Conservation (phyloP, 768 basidiomycete species). For the Crucibulum laeve region DNA sequence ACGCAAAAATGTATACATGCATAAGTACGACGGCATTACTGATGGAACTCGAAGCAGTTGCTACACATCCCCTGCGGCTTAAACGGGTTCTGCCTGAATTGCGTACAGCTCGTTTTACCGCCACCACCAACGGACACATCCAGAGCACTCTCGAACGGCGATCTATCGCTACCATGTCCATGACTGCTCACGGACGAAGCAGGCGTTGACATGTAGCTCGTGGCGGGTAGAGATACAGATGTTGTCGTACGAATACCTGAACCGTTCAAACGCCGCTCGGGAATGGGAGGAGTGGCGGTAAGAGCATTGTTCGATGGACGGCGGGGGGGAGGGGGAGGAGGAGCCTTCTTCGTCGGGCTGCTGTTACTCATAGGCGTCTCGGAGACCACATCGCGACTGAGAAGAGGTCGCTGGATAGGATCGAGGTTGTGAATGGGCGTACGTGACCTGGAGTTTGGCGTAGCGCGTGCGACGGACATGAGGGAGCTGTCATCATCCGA, state of each 20-base stretch:
- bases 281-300: conserved; percentile 40
- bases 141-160: conserved; percentile 63
- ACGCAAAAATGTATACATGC: conserved; percentile 7
- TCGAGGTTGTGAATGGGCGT: conserved; percentile 7
- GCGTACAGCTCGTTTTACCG: conserved; percentile 27
- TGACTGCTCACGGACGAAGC: conserved; percentile 30
- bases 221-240: conserved; percentile 4
- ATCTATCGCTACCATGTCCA: conserved; percentile 41
- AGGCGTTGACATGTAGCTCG: conserved; percentile 16
- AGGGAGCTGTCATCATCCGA: conserved; percentile 4
- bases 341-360: conserved; percentile 37
- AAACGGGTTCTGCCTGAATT: conserved; percentile 66
- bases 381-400: neutral
- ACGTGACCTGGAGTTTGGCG: conserved; percentile 2
- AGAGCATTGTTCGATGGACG: conserved; percentile 28
- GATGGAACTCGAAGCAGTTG: conserved; percentile 59
- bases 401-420: conserved; percentile 16
- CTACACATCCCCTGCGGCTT: conserved; percentile 62
- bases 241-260: neutral
- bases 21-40: conserved; percentile 9
- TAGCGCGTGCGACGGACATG: conserved; percentile 4
- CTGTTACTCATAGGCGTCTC: conserved; percentile 10
- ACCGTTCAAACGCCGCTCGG: conserved; percentile 31
- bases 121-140: conserved; percentile 31
- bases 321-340: conserved; percentile 67